Conservation (phyloP, 1,284 basidiomycete genomes). For the Pholiota adiposa region DNA sequence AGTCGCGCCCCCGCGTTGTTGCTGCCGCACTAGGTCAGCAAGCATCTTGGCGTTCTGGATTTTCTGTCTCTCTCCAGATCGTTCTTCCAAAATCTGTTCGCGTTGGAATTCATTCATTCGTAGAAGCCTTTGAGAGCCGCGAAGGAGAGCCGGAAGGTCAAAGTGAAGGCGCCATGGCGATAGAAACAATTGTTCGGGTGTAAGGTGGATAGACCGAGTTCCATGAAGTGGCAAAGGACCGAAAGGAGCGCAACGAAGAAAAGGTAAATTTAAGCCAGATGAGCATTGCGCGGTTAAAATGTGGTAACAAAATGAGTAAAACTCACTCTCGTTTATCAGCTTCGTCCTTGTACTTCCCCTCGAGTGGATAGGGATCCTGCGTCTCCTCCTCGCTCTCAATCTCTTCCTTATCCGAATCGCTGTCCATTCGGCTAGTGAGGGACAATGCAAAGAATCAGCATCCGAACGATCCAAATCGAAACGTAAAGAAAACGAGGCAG, state of each 20-base stretch:
- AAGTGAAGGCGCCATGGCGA: not conserved
- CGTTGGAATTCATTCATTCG: slow-evolving; percentile 86
- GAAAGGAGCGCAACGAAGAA: not conserved
- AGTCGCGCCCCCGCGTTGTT: slow-evolving; percentile 48
- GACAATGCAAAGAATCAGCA: not conserved
- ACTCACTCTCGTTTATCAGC: slow-evolving; percentile 80
- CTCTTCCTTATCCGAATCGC: slow-evolving; percentile 55
- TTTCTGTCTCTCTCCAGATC: slow-evolving; percentile 82
- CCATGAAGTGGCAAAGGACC: slow-evolving; percentile 23
- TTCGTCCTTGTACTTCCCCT: slow-evolving; percentile 88
- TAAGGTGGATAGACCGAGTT: not conserved
- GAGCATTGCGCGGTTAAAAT: not conserved
- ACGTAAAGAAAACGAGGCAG: not conserved
- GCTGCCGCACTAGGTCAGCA: slow-evolving; percentile 76
- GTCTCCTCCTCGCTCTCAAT: slow-evolving; percentile 58
- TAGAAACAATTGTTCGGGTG: not conserved
- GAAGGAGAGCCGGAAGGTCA: not conserved
- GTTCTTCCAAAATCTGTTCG: slow-evolving; percentile 81
- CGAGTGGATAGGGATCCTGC: slow-evolving; percentile 82
- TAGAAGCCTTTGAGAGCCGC: slow-evolving; percentile 60
- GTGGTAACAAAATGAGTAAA: slow-evolving; percentile 2
- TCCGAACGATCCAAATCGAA: not conserved
- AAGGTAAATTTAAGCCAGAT: not conserved
- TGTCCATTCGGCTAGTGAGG: slow-evolving; percentile 33
- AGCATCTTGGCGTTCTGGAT: slow-evolving; percentile 77